phyloP scores from a whole-genome alignment of 345 rosid species.

The Trapa incisa region DNA sequence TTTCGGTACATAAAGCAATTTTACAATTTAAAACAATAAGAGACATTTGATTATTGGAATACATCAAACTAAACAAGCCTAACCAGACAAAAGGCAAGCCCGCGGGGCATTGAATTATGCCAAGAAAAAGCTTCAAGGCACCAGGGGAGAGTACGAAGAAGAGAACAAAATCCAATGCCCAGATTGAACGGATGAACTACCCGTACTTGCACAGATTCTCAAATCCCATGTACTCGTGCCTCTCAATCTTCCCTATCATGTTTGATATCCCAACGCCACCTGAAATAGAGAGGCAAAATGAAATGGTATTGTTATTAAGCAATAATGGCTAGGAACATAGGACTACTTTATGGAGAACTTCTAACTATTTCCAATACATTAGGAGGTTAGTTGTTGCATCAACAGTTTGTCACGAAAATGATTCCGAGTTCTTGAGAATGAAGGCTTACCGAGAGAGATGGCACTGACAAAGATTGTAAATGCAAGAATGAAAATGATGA shows the following conservation, averaged over 20 bases:
- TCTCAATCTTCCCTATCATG: constrained; percentile 18
- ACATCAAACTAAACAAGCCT: not conserved
- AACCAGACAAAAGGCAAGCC: not conserved
- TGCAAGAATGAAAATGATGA: constrained; percentile 56
- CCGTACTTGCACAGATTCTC: constrained; percentile 16
- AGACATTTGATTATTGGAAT: not conserved
- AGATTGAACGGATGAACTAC: not conserved
- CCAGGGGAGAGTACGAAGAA: not conserved
- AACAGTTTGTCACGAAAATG: too few relatives aligned
- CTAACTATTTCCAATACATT: too few relatives aligned
- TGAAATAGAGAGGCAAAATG: not conserved
- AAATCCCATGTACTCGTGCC: constrained; percentile 20
- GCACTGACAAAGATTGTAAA: constrained; percentile 47
- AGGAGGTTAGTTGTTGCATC: too few relatives aligned
- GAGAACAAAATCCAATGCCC: not conserved
- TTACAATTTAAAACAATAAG: not conserved
- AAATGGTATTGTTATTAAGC: too few relatives aligned
- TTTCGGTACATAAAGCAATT: not conserved
- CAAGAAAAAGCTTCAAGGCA: not conserved
- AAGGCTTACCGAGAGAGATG: constrained; percentile 39
- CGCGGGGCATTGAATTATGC: not conserved
- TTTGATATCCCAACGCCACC: constrained; percentile 21
- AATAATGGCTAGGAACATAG: too few relatives aligned
- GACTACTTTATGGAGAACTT: too few relatives aligned
- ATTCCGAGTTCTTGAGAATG: not conserved